Percentiles rank a stretch among this genome's conserved stretches.
Conservation (phyloP, 169 alveolate species). For the Plasmodium cynomolgi region DNA sequence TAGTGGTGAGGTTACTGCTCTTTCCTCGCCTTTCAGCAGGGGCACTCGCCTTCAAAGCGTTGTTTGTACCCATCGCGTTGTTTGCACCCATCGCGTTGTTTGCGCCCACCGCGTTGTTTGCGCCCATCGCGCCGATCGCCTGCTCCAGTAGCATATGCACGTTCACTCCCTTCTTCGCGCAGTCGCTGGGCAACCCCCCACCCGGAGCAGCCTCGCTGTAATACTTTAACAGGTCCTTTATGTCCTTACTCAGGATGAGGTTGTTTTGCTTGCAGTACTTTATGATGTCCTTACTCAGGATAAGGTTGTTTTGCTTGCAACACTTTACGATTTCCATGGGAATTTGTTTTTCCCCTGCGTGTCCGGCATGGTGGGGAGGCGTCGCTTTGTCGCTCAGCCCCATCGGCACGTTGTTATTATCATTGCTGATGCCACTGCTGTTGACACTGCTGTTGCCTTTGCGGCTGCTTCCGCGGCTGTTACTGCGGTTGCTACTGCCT, state of each 20-base stretch:
- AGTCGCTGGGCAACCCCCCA: neutral
- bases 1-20: neutral
- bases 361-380: neutral
- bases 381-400: neutral
- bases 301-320: slow-evolving; percentile 17
- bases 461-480: neutral
- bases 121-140: too few relatives aligned
- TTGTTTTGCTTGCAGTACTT: slow-evolving; percentile 18
- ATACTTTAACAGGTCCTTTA: neutral
- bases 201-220: neutral
- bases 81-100: neutral
- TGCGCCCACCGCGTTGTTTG: neutral
- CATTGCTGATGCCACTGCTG: neutral
- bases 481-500: neutral
- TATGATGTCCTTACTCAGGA: neutral
- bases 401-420: neutral
- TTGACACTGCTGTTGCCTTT: neutral
- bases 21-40: too few relatives aligned
- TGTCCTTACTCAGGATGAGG: neutral
- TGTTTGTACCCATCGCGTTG: neutral
- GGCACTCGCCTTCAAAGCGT: neutral
- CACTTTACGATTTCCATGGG: neutral
- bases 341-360: neutral
- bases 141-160: neutral
- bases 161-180: neutral